These are phyloP conservation scores for Mycocentrospora acerina DNA, from an alignment of 2,329 filamentous ascomycete species.

Conservation along the genomic window DNA sequence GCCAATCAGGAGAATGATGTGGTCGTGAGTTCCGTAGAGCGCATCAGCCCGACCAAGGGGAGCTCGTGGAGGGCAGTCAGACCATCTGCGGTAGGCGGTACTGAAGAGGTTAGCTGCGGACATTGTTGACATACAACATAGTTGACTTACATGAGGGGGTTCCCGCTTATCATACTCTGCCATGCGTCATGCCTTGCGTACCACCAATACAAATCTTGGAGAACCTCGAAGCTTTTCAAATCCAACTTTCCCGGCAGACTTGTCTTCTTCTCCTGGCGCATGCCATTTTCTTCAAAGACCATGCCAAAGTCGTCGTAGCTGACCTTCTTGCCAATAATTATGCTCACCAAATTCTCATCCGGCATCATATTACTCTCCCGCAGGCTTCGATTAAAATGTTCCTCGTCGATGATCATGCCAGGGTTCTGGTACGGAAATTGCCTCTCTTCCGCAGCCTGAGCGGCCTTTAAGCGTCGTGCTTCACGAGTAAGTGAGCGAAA, in stretches of 20 bases:
- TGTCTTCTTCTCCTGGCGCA: constrained; percentile 40
- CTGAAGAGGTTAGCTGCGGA: constrained; percentile 49
- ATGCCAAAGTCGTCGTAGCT: constrained; percentile 61
- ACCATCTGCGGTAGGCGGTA: constrained; percentile 78
- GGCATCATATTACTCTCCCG: constrained; percentile 50
- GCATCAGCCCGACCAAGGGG: constrained; percentile 75
- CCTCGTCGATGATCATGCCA: constrained; percentile 34
- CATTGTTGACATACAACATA: not conserved
- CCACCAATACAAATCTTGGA: constrained; percentile 93
- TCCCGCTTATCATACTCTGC: constrained; percentile 85
- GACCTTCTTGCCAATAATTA: constrained; percentile 58
- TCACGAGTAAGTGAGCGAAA: constrained; percentile 71
- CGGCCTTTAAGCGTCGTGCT: constrained; percentile 65
- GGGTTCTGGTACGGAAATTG: constrained; percentile 34
- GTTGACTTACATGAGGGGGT: constrained; percentile 73
- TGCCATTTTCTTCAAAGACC: constrained; percentile 43
- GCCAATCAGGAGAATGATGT: constrained; percentile 78
- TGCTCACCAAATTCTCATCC: constrained; percentile 57
- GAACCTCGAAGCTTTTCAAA: constrained; percentile 75
- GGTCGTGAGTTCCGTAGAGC: constrained; percentile 85
- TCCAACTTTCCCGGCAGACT: constrained; percentile 51
- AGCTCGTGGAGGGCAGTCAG: constrained; percentile 83
- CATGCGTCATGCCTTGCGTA: constrained; percentile 93
- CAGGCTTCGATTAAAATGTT: constrained; percentile 28
- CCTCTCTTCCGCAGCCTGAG: constrained; percentile 45